Base-by-base conservation (phyloP, 768 basidiomycete genomes). In the Psilocybe azurescens region DNA sequence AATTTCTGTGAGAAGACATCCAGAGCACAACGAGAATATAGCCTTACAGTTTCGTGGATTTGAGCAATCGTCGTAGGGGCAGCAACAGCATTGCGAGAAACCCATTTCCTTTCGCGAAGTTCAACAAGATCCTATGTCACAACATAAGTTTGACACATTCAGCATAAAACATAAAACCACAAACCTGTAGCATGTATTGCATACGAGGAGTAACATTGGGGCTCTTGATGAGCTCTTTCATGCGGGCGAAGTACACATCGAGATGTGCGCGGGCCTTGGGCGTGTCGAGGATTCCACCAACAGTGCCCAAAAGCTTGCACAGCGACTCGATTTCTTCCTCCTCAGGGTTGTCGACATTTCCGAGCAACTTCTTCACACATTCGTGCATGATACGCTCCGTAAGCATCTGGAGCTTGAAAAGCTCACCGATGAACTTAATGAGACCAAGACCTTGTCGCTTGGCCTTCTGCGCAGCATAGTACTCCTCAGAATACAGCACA, bases 361-460 rank as follows among this genome's bases (percentile, higher is more conserved):
- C 86, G 11, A 99, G 82, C 11, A 98, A 85, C 78, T 97, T 95
- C 86, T 95, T 94, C 73, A 98, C 89, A 82, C 97, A 99, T 77
- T 95, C 93, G 81, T 95, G 93, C 93, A 99, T 99, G 79, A 99
- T 97, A 67, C 94, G 90, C 79, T 95, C 94, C 52, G 95, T 95
- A 58, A 99, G 81, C 95, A 98, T 97, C 78, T 94, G 92, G n/a
- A 99, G 82, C 80, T 98, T 98, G 89, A 95, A 99, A 58, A 99
- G 81, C 78, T 99, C 97, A 65, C 97, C 96, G 65, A 99, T 98
- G 79, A 99, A 96, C 76, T 93, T 94, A 80, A 98, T 95, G 67
- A 99, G 85, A 81, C 97, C 95, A 11, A 98, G 89, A 75, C 97
- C 96, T 65, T 94, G 93, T 63, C 96, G 93, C 81, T 98, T 99